phyloP scores from a whole-genome alignment of 179 eudicot species.

The Spergularia azorica region DNA sequence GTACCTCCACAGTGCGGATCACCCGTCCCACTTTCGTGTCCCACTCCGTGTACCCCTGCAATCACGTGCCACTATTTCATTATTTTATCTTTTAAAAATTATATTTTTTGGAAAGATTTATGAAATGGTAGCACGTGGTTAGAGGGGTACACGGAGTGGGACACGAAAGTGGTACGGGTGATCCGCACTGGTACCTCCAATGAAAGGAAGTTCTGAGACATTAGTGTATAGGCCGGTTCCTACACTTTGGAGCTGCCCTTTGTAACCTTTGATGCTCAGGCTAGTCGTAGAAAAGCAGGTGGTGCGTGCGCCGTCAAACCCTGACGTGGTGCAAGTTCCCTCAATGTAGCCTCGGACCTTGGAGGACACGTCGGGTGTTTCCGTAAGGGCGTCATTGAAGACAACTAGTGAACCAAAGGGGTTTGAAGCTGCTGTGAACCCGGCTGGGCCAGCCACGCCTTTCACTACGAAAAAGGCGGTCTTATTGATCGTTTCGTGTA shows the following conservation, averaged over 20 bases:
- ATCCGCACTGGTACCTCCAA: too few species aligned
- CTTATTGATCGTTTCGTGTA: not conserved
- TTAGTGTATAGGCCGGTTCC: constrained; percentile 35
- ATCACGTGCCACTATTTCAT: too few species aligned
- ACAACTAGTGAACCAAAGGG: constrained; percentile 44
- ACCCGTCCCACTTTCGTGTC: too few species aligned
- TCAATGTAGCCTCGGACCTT: constrained; percentile 25
- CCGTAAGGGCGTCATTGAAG: constrained; percentile 40
- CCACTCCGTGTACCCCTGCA: too few species aligned
- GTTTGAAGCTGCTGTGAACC: constrained; percentile 34
- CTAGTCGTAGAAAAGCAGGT: constrained; percentile 34
- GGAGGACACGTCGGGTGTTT: constrained; percentile 25
- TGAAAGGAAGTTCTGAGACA: constrained; percentile 44
- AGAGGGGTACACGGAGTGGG: too few species aligned
- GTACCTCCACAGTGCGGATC: too few species aligned
- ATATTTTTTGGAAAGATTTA: too few species aligned
- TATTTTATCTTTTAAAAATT: too few species aligned
- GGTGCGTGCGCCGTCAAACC: constrained; percentile 40
- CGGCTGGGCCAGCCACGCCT: constrained; percentile 35
- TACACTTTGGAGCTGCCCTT: constrained; percentile 40
- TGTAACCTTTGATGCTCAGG: constrained; percentile 33
- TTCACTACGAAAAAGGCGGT: constrained; percentile 17
- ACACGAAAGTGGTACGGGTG: too few species aligned
- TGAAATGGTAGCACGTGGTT: too few species aligned
- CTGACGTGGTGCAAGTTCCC: constrained; percentile 36